phyloP scores from a whole-genome alignment of 1,139 yeast genomes.

The Yamadazyma songkhlaensis region DNA sequence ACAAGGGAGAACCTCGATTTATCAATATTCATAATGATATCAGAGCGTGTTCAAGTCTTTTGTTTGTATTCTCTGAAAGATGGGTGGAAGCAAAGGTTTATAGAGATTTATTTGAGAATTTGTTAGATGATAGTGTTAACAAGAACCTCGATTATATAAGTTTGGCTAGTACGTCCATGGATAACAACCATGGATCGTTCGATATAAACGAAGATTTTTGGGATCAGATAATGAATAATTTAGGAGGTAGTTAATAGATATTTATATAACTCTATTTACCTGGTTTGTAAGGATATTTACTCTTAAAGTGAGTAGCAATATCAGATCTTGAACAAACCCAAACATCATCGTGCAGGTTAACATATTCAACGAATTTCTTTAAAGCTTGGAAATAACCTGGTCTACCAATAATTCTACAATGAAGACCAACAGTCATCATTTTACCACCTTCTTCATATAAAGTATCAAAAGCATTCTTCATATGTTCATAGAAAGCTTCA shows the following conservation, averaged over 20 bases:
- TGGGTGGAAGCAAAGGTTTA: conserved; percentile 16
- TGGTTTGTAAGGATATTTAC: conserved; percentile 18
- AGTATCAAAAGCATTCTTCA: conserved; percentile 31
- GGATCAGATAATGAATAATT: conserved; percentile 10
- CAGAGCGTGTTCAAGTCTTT: conserved; percentile 14
- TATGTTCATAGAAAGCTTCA: conserved; percentile 15
- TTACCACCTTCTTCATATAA: conserved; percentile 35
- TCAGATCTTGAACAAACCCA: conserved; percentile 36
- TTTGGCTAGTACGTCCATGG: too few species aligned
- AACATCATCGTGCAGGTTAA: conserved; percentile 25
- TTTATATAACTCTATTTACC: conserved; percentile 3
- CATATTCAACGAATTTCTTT: conserved; percentile 31
- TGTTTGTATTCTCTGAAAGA: conserved; percentile 14
- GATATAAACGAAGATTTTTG: conserved; percentile 13
- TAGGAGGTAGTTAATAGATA: background rate
- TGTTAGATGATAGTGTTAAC: conserved; percentile 8
- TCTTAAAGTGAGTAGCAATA: conserved; percentile 27
- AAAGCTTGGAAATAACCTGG: conserved; percentile 34
- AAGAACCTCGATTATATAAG: background rate
- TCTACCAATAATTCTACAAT: conserved; percentile 33
- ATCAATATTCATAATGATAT: conserved; percentile 13
- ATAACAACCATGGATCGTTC: background rate
- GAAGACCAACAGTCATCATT: conserved; percentile 36
- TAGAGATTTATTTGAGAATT: conserved; percentile 13
- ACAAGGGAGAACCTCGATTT: conserved; percentile 11